phyloP scores from a whole-genome alignment of 1,139 yeast species.

The Nakaseomyces nivariensis region DNA sequence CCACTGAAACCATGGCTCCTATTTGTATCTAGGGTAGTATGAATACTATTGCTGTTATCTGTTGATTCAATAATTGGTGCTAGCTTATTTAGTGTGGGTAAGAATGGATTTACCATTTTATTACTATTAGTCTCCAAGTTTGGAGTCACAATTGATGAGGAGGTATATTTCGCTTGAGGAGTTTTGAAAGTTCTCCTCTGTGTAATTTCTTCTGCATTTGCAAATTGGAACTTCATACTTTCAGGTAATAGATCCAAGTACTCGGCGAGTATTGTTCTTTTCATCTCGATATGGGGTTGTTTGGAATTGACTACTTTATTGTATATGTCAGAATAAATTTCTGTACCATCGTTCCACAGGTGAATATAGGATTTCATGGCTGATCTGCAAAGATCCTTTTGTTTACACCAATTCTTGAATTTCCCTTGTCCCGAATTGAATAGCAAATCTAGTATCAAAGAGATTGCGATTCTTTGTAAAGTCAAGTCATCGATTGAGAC shows the following conservation, averaged over 20 bases:
- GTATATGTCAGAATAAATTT: slow-evolving; percentile 15
- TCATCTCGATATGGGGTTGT: slow-evolving; percentile 15
- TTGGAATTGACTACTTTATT: slow-evolving; percentile 11
- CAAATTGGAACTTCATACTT: neutral
- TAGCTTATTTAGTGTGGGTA: neutral
- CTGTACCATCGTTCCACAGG: slow-evolving; percentile 31
- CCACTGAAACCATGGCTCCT: neutral
- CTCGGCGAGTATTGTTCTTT: slow-evolving; percentile 7
- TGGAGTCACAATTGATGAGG: neutral
- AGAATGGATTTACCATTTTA: neutral
- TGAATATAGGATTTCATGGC: slow-evolving; percentile 24
- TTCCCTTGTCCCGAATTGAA: slow-evolving; percentile 16
- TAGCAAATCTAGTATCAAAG: slow-evolving; percentile 29
- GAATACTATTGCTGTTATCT: neutral
- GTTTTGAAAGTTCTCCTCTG: neutral
- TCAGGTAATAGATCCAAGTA: slow-evolving; percentile 11
- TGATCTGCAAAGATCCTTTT: slow-evolving; percentile 20
- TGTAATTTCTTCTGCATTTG: neutral
- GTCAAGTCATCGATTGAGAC: slow-evolving; percentile 25
- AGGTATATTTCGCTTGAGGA: neutral
- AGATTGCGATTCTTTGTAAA: slow-evolving; percentile 28
- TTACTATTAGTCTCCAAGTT: neutral
- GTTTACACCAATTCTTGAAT: slow-evolving; percentile 14
- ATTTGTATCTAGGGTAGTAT: neutral
- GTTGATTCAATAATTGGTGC: neutral